Percentiles rank a stretch among this genome's conserved stretches.
Conservation (phyloP, 2,329 filamentous ascomycete species). For the Diaporthe australafricana region DNA sequence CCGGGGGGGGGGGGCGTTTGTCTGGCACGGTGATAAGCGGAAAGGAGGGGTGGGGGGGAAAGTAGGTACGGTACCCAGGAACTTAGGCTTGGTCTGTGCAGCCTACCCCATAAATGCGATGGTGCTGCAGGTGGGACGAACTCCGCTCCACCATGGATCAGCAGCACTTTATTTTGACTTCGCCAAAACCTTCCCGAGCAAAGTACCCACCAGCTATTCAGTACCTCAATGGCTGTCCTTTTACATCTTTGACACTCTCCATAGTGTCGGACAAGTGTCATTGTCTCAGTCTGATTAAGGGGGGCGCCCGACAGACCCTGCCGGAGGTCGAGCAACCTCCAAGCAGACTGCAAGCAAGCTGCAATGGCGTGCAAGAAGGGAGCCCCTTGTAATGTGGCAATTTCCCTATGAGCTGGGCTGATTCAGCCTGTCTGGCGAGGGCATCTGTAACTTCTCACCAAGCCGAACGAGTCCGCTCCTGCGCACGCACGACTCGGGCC, state of each 20-base stretch:
- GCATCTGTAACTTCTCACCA: neutral
- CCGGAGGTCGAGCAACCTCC: too few species aligned
- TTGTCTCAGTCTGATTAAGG: neutral
- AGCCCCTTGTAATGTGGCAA: neutral
- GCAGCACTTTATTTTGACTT: slow-evolving; percentile 27
- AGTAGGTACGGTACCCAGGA: too few species aligned
- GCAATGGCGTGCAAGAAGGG: neutral
- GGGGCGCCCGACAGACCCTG: neutral
- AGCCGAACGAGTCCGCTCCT: neutral
- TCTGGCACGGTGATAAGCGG: too few species aligned
- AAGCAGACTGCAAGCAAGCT: neutral
- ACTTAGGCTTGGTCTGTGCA: neutral
- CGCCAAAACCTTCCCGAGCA: neutral
- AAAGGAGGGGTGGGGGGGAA: too few species aligned
- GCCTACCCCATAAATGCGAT: neutral
- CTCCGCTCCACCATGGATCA: slow-evolving; percentile 18
- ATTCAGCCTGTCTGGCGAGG: neutral
- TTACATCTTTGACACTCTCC: neutral
- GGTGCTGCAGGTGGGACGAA: slow-evolving; percentile 14
- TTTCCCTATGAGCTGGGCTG: neutral
- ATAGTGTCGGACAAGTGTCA: neutral
- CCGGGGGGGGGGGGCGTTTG: too few species aligned
- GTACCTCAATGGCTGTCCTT: neutral
- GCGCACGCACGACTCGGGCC: slow-evolving; percentile 2
- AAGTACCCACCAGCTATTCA: neutral